Conservation (phyloP, 1,139 yeast genomes). For the Kodamaea sp. region DNA sequence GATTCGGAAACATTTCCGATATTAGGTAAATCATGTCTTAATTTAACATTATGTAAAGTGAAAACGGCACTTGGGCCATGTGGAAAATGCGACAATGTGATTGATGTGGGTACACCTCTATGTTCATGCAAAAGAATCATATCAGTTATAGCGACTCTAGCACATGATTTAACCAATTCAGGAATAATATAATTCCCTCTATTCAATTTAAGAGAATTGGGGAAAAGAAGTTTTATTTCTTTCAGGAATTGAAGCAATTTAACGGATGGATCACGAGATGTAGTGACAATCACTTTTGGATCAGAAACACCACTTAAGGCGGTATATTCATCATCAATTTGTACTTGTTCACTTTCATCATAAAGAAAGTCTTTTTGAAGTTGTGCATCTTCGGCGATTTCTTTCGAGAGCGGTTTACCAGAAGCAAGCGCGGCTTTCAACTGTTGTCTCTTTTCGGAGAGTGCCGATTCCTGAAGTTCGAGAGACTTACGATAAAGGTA, state of each 20-base stretch:
- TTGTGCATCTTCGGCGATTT: conserved; percentile 80
- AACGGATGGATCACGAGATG: conserved; percentile 88
- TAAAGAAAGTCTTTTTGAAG: conserved; percentile 78
- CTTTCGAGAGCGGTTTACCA: conserved; percentile 87
- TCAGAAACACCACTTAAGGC: conserved; percentile 85
- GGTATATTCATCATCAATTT: conserved; percentile 84
- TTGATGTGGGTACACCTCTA: conserved; percentile 94
- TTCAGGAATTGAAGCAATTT: conserved; percentile 86
- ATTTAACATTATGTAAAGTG: conserved; percentile 88
- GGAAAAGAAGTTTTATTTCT: conserved; percentile 84
- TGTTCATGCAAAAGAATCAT: conserved; percentile 88
- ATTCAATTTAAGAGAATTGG: conserved; percentile 83
- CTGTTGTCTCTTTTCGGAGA: conserved; percentile 82
- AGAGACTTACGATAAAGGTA: conserved; percentile 84
- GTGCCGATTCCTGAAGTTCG: conserved; percentile 83
- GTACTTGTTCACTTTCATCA: conserved; percentile 69
- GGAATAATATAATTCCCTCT: conserved; percentile 92
- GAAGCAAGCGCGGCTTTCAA: conserved; percentile 84
- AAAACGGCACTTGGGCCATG: conserved; percentile 97
- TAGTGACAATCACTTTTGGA: conserved; percentile 90
- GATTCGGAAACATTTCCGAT: conserved; percentile 88
- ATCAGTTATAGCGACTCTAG: conserved; percentile 67
- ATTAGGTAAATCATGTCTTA: conserved; percentile 87
- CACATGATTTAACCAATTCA: conserved; percentile 80
- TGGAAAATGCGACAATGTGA: conserved; percentile 92